Conservation (phyloP, 2,329 filamentous ascomycete genomes). For the Lasiodiplodia sp. region DNA sequence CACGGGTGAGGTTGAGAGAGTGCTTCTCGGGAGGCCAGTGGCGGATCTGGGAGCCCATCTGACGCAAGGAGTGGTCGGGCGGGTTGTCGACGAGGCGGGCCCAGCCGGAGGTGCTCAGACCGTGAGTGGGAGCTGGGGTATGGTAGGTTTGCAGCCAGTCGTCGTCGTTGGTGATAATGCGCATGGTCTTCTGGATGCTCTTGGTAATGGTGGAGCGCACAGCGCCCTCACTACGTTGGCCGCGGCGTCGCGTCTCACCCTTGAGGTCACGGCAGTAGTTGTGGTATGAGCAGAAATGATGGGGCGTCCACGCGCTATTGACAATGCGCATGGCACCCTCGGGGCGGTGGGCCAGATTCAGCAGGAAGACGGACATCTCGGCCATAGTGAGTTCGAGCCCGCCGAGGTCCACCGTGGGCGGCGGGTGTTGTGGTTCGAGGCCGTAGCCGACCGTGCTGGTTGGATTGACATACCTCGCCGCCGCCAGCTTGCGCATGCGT, state of each 20-base stretch:
- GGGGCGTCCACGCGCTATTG: conserved; percentile 1
- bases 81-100: neutral
- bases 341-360: conserved; percentile 14
- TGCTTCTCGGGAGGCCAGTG: conserved; percentile 16
- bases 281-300: neutral
- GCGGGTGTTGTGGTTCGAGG: neutral
- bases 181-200: conserved; percentile 17
- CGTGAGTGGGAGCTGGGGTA: neutral
- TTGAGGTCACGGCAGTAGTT: conserved; percentile 9
- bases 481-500: neutral
- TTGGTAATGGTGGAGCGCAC: conserved; percentile 18
- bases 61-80: conserved; percentile 1
- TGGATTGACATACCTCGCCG: neutral
- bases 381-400: conserved; percentile 14
- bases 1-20: conserved; percentile 10
- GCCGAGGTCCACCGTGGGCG: neutral
- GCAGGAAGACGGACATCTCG: conserved; percentile 16
- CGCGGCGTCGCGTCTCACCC: conserved; percentile 7
- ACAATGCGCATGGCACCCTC: conserved; percentile 4
- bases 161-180: neutral
- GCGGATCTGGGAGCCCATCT: neutral
- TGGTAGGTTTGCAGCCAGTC: neutral
- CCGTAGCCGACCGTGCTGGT: neutral
- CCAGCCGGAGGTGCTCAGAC: conserved; percentile 12
- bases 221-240: conserved; percentile 7